These are phyloP conservation scores for Eragrostis nindensis DNA, from an alignment of 176 grass and related monocot species.

Conservation along the genomic window DNA sequence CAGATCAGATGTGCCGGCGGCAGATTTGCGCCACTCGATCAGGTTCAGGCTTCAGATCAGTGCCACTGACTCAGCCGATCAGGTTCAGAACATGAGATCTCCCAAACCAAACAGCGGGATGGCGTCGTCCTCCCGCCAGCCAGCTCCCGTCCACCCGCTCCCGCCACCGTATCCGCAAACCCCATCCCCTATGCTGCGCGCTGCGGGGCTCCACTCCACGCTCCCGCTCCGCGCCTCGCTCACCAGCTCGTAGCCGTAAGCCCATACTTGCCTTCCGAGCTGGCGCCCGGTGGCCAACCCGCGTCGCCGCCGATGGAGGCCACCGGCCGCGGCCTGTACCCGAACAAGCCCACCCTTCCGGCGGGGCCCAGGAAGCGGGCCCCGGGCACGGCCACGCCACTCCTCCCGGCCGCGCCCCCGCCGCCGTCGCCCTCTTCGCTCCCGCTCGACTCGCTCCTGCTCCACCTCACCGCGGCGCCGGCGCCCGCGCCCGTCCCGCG, in stretches of 20 bases:
- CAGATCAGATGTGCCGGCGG: constrained; percentile 21
- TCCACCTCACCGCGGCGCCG: constrained; percentile 55
- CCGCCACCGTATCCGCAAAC: constrained; percentile 51
- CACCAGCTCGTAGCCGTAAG: neutral
- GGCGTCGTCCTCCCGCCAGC: constrained; percentile 30
- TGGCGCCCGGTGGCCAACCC: neutral
- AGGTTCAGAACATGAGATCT: neutral
- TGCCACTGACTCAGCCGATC: neutral
- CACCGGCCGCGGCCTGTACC: constrained; percentile 48
- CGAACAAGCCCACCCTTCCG: constrained; percentile 71
- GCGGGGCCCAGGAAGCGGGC: constrained; percentile 13
- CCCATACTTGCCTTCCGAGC: neutral
- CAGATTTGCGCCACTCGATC: constrained; percentile 37
- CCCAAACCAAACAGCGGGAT: constrained; percentile 9
- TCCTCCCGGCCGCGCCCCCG: constrained; percentile 47
- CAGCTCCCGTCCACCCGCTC: constrained; percentile 54
- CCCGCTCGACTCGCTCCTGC: constrained; percentile 72
- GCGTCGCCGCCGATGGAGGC: constrained; percentile 61
- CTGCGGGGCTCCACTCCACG: neutral
- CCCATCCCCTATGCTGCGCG: constrained; percentile 15
- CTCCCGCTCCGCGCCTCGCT: neutral
- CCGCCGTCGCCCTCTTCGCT: constrained; percentile 42
- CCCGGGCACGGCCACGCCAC: neutral
- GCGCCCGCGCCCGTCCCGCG: neutral
- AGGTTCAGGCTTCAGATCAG: constrained; percentile 8